Base-by-base conservation (phyloP, 805 yeast species). In the Saccharomycopsis vini region DNA sequence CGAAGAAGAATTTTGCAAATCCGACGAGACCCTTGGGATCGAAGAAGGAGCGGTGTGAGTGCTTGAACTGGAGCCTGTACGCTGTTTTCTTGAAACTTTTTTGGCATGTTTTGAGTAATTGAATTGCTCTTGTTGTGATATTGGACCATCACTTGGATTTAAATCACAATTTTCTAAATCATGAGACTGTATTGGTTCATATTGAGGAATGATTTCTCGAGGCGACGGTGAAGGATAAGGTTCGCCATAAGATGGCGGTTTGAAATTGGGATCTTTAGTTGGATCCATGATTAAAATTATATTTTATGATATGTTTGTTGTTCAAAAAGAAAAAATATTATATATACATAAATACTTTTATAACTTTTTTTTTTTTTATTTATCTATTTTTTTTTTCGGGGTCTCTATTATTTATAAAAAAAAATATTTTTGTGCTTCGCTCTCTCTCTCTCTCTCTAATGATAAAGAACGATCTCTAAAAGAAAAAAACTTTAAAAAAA, bases 201-300 rank as follows among this genome's bases (percentile, higher is more conserved):
- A 72, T 49, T 74, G 72, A 0, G 95, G 95, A 50, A 84, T 84
- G 45, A 71, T 66, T 1, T 79, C 75, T 2, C 79, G 68, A 3
- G 85, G 81, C 10, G 84, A 81, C 3, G 80, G 66, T 4, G 77
- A 73, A 5, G 88, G 87, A 54, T 72, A 74, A 46, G 75, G 66
- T 38, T 75, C 75, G 51, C 77, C 72, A 43, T 78, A 71, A 13
- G 87, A 77, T 0, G 95, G 95, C 9, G 95, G 95, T 40, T 79
- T 77, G 61, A 87, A 89, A 60, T 87, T 79, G 16, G 95, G 95
- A 52, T 88, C 96, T 62, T 81, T 76, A 3, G 90, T 82, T 19
- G 97, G 97, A 60, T 89, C 97, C 97, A 88, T n/a, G n/a, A n/a
- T n/a, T n/a, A n/a, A n/a, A n/a, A n/a, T n/a, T n/a, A n/a, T n/a